Evolutionary conservation across 352 stramenopile genomes (phyloP).

Genomic region (Phytophthora agathidicida): DNA sequence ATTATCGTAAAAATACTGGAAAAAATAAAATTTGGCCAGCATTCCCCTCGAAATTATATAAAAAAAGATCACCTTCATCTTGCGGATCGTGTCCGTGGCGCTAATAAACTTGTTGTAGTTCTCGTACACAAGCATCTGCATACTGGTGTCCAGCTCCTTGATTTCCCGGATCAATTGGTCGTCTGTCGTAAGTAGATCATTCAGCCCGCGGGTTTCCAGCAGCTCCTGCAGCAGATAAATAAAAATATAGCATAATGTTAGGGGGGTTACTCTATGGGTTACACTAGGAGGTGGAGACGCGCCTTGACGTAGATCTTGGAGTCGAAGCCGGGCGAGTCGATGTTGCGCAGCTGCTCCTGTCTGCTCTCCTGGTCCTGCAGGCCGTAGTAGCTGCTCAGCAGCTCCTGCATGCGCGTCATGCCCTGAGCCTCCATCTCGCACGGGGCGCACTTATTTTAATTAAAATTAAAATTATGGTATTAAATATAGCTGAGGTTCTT

Average conservation of each 20-base stretch:
- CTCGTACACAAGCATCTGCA: conserved; percentile 99
- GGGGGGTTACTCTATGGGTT: conserved; percentile 5
- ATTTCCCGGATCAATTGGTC: conserved; percentile 89
- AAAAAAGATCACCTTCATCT: conserved; percentile 82
- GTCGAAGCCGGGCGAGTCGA: conserved; percentile 79
- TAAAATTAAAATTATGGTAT: too few species aligned
- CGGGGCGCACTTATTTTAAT: too few species aligned
- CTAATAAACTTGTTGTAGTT: conserved; percentile 99
- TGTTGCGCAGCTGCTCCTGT: conserved; percentile 70
- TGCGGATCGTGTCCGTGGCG: conserved; percentile 98
- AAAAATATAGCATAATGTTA: too few species aligned
- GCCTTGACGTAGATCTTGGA: conserved; percentile 80
- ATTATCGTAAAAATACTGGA: not conserved
- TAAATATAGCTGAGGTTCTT: too few species aligned
- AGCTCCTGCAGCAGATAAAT: conserved; percentile 48
- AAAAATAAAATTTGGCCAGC: conserved; percentile 8
- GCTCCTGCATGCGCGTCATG: conserved; percentile 88
- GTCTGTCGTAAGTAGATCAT: conserved; percentile 75
- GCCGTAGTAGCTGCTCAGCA: conserved; percentile 90
- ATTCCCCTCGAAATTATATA: not conserved
- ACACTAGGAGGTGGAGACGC: not conserved
- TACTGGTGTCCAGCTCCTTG: conserved; percentile 97
- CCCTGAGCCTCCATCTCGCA: conserved; percentile 68
- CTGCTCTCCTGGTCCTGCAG: conserved; percentile 78
- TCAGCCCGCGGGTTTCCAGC: conserved; percentile 61